Conservation (phyloP, 306 rosid genomes). For the Prunus dulcis region DNA sequence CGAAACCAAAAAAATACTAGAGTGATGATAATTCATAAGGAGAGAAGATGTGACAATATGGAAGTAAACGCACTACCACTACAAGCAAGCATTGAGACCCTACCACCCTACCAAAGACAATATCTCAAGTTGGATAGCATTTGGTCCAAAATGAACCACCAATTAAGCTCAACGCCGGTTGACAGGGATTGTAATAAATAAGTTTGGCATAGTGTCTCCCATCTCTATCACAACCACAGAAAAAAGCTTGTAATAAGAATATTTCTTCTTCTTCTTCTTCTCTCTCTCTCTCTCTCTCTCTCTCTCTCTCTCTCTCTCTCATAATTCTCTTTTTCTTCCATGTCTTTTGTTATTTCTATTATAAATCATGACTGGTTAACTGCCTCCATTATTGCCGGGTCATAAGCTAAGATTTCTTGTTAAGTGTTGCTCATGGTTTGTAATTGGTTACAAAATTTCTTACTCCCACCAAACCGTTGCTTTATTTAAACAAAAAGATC, state of each 20-base stretch:
- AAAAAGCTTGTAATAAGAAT: neutral
- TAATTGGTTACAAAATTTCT: conserved; percentile 13
- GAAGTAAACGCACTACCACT: neutral
- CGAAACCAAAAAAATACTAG: too few relatives aligned
- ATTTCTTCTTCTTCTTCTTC: neutral
- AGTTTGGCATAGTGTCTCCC: conserved; percentile 10
- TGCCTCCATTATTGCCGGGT: conserved; percentile 37
- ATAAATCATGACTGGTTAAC: conserved; percentile 10
- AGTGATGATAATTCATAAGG: neutral
- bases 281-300: neutral
- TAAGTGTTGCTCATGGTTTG: neutral
- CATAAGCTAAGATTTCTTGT: conserved; percentile 19
- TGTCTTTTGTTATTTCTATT: neutral
- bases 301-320: neutral
- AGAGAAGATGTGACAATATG: neutral
- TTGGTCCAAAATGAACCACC: neutral
- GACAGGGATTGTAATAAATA: conserved; percentile 7
- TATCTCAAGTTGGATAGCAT: neutral
- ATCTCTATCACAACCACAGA: conserved; percentile 15
- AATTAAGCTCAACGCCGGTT: neutral
- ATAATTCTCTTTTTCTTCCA: neutral
- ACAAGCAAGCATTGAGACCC: neutral
- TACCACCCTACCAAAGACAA: neutral
- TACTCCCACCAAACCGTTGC: conserved; percentile 9
- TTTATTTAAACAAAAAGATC: neutral